Base-by-base conservation (phyloP, 306 rosid species). In the Argentina anserina region DNA sequence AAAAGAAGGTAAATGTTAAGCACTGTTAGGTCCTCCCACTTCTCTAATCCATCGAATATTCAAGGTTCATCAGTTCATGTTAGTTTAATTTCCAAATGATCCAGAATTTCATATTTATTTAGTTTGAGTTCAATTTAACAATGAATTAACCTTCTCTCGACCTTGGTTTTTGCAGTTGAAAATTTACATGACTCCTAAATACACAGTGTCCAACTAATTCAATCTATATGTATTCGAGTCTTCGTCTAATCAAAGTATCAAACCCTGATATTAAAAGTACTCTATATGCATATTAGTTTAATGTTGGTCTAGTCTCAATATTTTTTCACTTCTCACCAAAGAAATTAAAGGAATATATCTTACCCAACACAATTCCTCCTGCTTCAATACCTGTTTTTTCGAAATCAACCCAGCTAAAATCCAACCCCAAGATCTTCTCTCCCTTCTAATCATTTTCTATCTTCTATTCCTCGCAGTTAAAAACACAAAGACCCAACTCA, bases 401-500 rank as follows among this genome's bases (percentile, higher is more conserved):
- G 26, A 71, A 76, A 78, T 66, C 77, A 41, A 59, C 45, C 65
- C 65, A 10, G 36, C 67, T 71, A 84, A 75, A 81, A 72, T 63
- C 79, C 73, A 81, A 86, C 67, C 34, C 52, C 10, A 78, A 73
- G 79, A 73, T 50, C 68, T 6, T 58, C 72, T 46, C 64, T 41
- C 31, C 52, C 59, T 40, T 69, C 47, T 60, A 49, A 71, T 71
- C 68, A 52, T 20, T 53, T 50, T 36, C 79, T 58, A 75, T 80
- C 71, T 67, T 62, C 84, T 43, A 55, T 4, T 53, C 69, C 76
- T 59, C 76, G 50, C 72, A 47, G 84, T 84, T 84, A 86, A 90
- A 90, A 90, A 83, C 91, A 75, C 79, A 33, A 75, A 75, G 84
- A 63, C 77, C 75, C 78, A 28, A 29, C 58, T 14, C 64, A 46